phyloP scores from a whole-genome alignment of 495 filamentous ascomycete species.

The Bathelium albidoporum region DNA sequence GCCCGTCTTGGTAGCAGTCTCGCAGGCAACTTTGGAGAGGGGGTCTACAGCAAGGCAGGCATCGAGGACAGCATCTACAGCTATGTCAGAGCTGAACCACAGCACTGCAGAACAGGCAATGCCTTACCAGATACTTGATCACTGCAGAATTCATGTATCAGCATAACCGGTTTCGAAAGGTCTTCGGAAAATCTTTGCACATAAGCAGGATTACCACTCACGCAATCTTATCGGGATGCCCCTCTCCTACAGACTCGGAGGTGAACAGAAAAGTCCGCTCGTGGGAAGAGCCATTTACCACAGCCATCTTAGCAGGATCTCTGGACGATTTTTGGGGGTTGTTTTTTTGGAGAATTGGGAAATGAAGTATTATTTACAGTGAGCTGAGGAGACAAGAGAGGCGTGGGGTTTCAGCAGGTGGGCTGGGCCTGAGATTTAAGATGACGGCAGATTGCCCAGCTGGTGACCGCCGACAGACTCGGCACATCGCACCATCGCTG shows the following conservation, averaged over 20 bases:
- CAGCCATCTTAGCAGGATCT: not conserved
- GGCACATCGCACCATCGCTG: constrained; percentile 1
- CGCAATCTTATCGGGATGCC: constrained; percentile 33
- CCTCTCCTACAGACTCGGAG: constrained; percentile 97
- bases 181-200: constrained; percentile 1
- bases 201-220: not conserved
- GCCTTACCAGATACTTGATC: constrained; percentile 70
- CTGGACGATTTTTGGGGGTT: not conserved
- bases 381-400: not conserved
- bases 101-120: not conserved
- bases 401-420: not conserved
- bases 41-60: constrained; percentile 90
- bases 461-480: not conserved
- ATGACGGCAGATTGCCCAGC: not conserved
- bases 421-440: not conserved
- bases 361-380: too few relatives aligned
- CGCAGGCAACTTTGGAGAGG: constrained; percentile 95
- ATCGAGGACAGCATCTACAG: constrained; percentile 83
- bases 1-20: constrained; percentile 97
- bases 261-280: constrained; percentile 78
- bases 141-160: constrained; percentile 28
- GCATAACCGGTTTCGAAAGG: constrained; percentile 12
- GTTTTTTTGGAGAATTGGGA: not conserved
- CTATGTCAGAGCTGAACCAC: not conserved
- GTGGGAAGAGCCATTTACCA: not conserved